Percentiles rank a stretch among this genome's conserved stretches.
These are phyloP conservation scores for Coemansia sp. DNA, from an alignment of 192 early-diverging fungal genomes.

Conservation along the genomic window DNA sequence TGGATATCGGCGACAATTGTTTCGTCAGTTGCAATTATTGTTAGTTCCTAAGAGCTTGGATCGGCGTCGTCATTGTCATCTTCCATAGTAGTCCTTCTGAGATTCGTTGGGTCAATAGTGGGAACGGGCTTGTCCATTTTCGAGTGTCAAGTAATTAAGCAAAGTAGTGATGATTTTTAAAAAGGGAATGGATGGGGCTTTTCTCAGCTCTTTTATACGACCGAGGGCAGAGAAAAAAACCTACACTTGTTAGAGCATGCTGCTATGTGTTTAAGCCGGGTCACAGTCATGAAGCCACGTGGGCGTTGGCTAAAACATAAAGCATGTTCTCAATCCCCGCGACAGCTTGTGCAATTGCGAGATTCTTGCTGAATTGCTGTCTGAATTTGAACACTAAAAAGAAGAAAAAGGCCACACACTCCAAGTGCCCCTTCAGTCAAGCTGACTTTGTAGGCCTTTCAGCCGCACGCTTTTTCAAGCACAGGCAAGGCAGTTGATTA, in stretches of 20 bases:
- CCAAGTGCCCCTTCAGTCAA: background rate
- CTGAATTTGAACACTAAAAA: background rate
- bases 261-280: background rate
- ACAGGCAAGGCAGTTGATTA: background rate
- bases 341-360: background rate
- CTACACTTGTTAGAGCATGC: background rate
- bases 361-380: background rate
- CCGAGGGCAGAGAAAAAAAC: background rate
- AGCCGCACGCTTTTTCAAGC: background rate
- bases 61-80: too few species aligned
- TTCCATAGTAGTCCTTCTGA: too few species aligned
- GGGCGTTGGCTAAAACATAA: background rate
- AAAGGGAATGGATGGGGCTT: background rate
- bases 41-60: too few species aligned
- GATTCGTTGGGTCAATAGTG: too few species aligned
- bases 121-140: background rate
- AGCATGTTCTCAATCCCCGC: background rate
- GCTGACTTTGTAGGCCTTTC: background rate
- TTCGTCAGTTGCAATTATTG: too few species aligned
- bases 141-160: background rate
- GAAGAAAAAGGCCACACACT: background rate
- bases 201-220: background rate
- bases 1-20: too few species aligned
- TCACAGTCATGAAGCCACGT: background rate
- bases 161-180: background rate